Conservation (phyloP, 2,329 filamentous ascomycete genomes). For the Geosmithia putterillii region DNA sequence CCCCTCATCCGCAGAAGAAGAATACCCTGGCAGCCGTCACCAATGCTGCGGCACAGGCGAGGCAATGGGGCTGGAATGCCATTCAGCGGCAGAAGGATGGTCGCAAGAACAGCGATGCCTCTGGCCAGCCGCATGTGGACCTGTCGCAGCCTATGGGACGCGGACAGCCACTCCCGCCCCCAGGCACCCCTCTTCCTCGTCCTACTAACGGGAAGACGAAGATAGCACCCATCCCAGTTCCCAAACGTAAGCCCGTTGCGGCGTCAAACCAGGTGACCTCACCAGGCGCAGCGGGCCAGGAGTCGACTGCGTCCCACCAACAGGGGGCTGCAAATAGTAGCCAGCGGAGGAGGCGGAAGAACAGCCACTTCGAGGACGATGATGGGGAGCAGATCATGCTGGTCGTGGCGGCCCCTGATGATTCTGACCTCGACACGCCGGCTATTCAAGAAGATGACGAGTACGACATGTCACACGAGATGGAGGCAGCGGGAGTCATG, state of each 20-base stretch:
- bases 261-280: constrained; percentile 10
- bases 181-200: constrained; percentile 61
- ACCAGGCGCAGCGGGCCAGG: background rate
- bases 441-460: constrained; percentile 19
- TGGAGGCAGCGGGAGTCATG: background rate
- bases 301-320: constrained; percentile 2
- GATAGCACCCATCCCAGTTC: constrained; percentile 42
- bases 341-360: constrained; percentile 20
- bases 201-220: constrained; percentile 49
- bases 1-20: constrained; percentile 23
- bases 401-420: constrained; percentile 51
- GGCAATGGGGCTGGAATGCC: constrained; percentile 47
- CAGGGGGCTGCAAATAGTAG: constrained; percentile 28
- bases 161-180: constrained; percentile 70
- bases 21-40: constrained; percentile 41
- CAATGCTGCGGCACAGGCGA: constrained; percentile 41
- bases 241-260: constrained; percentile 54
- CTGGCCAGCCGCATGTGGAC: constrained; percentile 22
- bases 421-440: constrained; percentile 47
- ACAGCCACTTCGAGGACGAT: constrained; percentile 19
- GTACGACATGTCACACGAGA: background rate
- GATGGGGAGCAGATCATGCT: constrained; percentile 38
- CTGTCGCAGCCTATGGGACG: constrained; percentile 64
- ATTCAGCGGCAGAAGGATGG: constrained; percentile 36
- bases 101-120: constrained; percentile 18